These are phyloP conservation scores for Lentinus polychrous DNA, from an alignment of 1,284 basidiomycete genomes.

Conservation along the genomic window DNA sequence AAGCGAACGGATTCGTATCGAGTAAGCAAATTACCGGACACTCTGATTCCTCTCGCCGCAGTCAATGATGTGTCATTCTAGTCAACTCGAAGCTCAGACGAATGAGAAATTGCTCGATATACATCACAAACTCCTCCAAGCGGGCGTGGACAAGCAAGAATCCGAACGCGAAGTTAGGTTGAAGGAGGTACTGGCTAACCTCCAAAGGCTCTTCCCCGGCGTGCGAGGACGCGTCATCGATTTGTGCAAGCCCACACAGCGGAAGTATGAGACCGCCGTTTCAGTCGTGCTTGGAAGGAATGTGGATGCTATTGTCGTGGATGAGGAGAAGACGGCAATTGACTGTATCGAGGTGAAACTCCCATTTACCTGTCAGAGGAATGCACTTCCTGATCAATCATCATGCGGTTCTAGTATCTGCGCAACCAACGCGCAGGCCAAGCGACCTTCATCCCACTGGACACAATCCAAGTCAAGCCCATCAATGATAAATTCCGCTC, in stretches of 20 bases:
- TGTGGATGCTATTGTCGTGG: constrained; percentile 93
- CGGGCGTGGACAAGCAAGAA: constrained; percentile 81
- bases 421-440: constrained; percentile 91
- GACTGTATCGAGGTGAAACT: constrained; percentile 84
- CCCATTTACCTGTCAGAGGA: neutral
- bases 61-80: constrained; percentile 25
- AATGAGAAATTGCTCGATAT: constrained; percentile 87
- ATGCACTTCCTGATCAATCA: too few relatives aligned
- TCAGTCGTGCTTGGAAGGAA: constrained; percentile 93
- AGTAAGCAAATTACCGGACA: constrained; percentile 34
- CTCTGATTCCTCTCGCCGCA: neutral
- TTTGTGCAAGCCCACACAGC: constrained; percentile 87
- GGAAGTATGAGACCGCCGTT: constrained; percentile 93
- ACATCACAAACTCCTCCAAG: constrained; percentile 82
- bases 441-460: constrained; percentile 96
- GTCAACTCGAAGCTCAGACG: constrained; percentile 81
- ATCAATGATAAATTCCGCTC: constrained; percentile 93
- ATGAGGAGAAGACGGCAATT: constrained; percentile 94
- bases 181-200: constrained; percentile 78
- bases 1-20: constrained; percentile 66
- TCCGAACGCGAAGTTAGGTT: constrained; percentile 79
- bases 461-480: constrained; percentile 91
- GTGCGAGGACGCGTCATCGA: constrained; percentile 90
- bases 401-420: constrained; percentile 69
- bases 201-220: constrained; percentile 87